Evolutionary conservation across 148 eudicot species (phyloP), one percentile per base, ranked within the genome.

Genomic region (Chenopodium quinoa): DNA sequence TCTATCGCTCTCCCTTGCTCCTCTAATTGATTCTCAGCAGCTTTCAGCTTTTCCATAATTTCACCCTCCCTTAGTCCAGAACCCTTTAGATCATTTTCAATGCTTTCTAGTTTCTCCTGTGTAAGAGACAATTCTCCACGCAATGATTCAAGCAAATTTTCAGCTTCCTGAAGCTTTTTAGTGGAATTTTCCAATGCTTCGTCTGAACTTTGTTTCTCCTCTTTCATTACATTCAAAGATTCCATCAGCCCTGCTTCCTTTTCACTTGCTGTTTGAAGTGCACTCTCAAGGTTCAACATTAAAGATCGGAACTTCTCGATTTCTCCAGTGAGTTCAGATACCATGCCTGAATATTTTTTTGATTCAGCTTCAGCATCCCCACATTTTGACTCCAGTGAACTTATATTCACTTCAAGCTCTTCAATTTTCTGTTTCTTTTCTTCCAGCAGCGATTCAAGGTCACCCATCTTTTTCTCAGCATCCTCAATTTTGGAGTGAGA

Each of bases 341-440:
- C 86, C 88, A 85, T 90, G 47, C 78, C 85, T 25, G 87, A 79
- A 75, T 85, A 86, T 71, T 82, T 89, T 86, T 83, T 82, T 7
- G 90, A 83, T 47, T 91, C 97, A 73, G 81, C 89, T 83, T 90
- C 93, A 73, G 87, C 78, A 50, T 86, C 88, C 79, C 47, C 86
- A 48, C 87, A 87, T 84, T 88, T 93, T 76, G 82, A 82, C 80
- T 91, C 93, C 71, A 93, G 76, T 5, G 82, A 58, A 73, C 80
- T 85, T 73, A 90, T 85, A 75, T 91, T 90, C 82, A 82, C 93
- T 84, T 91, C 96, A 73, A 91, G 93, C 82, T 95, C 94, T 84
- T 86, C 90, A 23, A 88, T 87, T 85, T 79, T 89, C 63, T 84
- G 79, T 75, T 90, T 92, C 84, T 91, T 95, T 19, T 90, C 84